Conservation (phyloP, 768 basidiomycete species). For the Saitozyma sp. region DNA sequence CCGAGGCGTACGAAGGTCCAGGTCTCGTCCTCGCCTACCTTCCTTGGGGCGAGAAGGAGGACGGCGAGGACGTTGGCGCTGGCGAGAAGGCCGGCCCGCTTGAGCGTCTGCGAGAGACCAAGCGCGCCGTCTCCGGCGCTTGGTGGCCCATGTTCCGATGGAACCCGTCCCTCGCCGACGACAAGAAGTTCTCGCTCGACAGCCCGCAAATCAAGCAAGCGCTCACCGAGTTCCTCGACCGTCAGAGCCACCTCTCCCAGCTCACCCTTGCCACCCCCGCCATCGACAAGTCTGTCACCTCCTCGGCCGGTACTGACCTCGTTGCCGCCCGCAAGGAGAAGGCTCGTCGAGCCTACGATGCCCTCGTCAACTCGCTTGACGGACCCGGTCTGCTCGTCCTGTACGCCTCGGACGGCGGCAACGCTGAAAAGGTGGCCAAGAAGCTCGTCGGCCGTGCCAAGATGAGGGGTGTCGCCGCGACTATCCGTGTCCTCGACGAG, state of each 20-base stretch:
- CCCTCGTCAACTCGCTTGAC: slow-evolving; percentile 77
- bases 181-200: slow-evolving; percentile 82
- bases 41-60: slow-evolving; percentile 74
- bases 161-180: slow-evolving; percentile 80
- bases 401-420: slow-evolving; percentile 93
- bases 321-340: slow-evolving; percentile 77
- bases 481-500: slow-evolving; percentile 76
- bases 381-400: slow-evolving; percentile 83
- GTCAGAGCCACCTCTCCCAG: slow-evolving; percentile 94
- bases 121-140: slow-evolving; percentile 89
- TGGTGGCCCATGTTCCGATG: slow-evolving; percentile 99
- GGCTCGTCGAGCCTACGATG: slow-evolving; percentile 79
- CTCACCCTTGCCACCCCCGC: slow-evolving; percentile 74
- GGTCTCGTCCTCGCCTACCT: slow-evolving; percentile 91
- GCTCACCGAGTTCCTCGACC: slow-evolving; percentile 86
- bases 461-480: slow-evolving; percentile 75
- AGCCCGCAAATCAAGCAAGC: slow-evolving; percentile 93
- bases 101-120: slow-evolving; percentile 93
- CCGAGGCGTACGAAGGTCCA: slow-evolving; percentile 84
- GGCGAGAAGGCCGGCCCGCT: slow-evolving; percentile 65
- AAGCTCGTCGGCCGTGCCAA: slow-evolving; percentile 77
- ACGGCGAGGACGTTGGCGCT: slow-evolving; percentile 43
- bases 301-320: slow-evolving; percentile 78
- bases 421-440: slow-evolving; percentile 95
- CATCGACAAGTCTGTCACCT: slow-evolving; percentile 77